These are phyloP conservation scores for Chalciporus pseudorubinellus DNA, from an alignment of 768 basidiomycete genomes.

Conservation along the genomic window DNA sequence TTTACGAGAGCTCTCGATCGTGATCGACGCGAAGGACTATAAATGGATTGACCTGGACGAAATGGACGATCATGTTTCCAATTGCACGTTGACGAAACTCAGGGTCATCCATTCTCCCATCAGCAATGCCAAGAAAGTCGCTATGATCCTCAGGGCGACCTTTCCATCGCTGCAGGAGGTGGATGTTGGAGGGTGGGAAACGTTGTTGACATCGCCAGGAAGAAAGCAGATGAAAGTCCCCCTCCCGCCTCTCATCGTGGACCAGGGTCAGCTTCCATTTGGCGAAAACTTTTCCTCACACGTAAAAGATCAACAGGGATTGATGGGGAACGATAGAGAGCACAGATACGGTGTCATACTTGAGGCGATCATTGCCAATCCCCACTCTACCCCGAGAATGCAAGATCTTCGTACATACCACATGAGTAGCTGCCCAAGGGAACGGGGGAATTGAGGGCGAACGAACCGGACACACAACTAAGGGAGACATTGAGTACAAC, in stretches of 20 bases:
- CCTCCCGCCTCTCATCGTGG: too few relatives aligned
- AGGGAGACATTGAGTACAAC: slow-evolving; percentile 4
- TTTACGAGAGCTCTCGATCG: background rate
- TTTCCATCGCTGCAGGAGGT: background rate
- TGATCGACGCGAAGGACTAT: background rate
- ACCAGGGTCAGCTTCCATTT: too few relatives aligned
- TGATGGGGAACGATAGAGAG: too few relatives aligned
- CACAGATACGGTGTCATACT: too few relatives aligned
- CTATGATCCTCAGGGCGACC: background rate
- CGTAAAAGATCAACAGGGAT: too few relatives aligned
- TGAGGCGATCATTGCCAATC: too few relatives aligned
- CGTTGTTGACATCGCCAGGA: background rate
- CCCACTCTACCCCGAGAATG: too few relatives aligned
- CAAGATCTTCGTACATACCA: too few relatives aligned
- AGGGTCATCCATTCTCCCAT: background rate
- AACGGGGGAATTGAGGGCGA: too few relatives aligned
- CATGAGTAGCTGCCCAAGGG: too few relatives aligned
- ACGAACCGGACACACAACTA: background rate
- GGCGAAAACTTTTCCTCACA: too few relatives aligned
- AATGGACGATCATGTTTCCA: background rate
- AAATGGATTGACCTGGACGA: background rate
- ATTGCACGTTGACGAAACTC: background rate
- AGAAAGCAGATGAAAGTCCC: too few relatives aligned
- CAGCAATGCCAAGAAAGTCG: background rate
- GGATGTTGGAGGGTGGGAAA: background rate